Evolutionary conservation across 208 protist species (phyloP), one percentile per base, ranked within the genome.

Genomic region (Acanthamoeba royreba): DNA sequence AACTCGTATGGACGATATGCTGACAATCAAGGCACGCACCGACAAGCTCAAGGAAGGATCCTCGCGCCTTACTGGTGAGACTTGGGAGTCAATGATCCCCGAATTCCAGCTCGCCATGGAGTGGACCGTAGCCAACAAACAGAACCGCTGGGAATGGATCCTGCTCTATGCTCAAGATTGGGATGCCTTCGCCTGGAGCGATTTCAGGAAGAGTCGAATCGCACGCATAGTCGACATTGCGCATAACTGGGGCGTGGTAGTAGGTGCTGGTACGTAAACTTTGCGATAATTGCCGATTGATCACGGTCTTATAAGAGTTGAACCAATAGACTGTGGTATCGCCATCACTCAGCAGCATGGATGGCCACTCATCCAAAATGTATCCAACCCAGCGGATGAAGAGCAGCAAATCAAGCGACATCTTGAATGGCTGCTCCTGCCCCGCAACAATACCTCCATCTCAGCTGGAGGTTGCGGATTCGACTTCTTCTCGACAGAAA

Each of bases 131-230:
- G 72, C 43, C 52, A 94, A 94, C 28, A 28, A n/a, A 35, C 93
- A 94, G 55, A 94, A 94, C 72, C 46, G 83, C 9, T 46, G 86
- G 58, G 93, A 94, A 42, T 94, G 93, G 93, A n/a, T 92, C 15
- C n/a, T 94, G 17, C 83, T 94, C 8, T 58, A 28, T n/a, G 38
- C 81, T 1, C 4, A 38, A 17, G 93, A 92, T 1, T 94, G 93
- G 93, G 35, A 47, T 31, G 61, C 17, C 22, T 94, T 94, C 55
- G 93, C 63, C 19, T 63, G 28, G 66, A 85, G 58, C 43, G 38
- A 49, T 13, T 22, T 58, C 9, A 52, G 93, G n/a, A 49, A 69
- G n/a, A 22, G 22, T n/a, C 93, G 93, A 31, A 5, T 94, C 52
- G 25, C 15, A 0, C 22, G n/a, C 28, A 47, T 94, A 5, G 45